Evolutionary conservation across 805 yeast genomes (phyloP), one percentile per base, ranked within the genome.

Genomic region (Candida schatavii): DNA sequence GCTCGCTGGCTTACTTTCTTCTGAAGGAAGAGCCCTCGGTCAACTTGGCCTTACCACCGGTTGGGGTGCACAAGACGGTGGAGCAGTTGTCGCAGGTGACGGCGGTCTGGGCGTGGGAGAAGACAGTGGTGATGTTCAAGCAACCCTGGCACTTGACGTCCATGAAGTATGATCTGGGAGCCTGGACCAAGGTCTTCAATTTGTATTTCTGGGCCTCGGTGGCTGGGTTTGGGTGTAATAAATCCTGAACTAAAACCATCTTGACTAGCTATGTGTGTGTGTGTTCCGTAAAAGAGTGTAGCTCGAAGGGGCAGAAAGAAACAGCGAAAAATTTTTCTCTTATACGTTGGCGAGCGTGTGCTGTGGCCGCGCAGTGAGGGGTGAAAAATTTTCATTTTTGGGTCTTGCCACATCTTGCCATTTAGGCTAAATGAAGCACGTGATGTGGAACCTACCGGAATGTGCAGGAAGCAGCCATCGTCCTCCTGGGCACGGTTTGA

Each of bases 21-120:
- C 71, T 65, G 63, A 63, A 64, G 42, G 71, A 65, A 44, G 61
- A 59, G 41, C 70, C 71, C 61, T 66, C 71, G 47, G 68, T 60
- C 60, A 66, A 63, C 61, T 64, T 63, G 49, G 70, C 68, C 59
- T 65, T 65, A 59, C 70, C 71, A 54, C 71, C 71, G 42, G 71
- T 59, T 37, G 71, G 71, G 46, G 67, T 60, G 50, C 68, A 63
- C 54, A 66, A 62, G 41, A 66, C 66, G 42, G 67, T 62, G 47
- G 69, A 55, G 45, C 71, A 66, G 56, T 59, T 57, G 57, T 65
- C 70, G 54, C 71, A 66, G 47, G 69, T 60, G 57, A 66, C 68
- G 40, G 69, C 69, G 40, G 70, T 66, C 53, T 66, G 71, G 31
- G 71, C 68, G 57, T 66, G 71, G 41, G 68, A 62, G 57, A 66